phyloP scores from a whole-genome alignment of 176 grass and related monocot genomes.

The Metroxylon sagu region DNA sequence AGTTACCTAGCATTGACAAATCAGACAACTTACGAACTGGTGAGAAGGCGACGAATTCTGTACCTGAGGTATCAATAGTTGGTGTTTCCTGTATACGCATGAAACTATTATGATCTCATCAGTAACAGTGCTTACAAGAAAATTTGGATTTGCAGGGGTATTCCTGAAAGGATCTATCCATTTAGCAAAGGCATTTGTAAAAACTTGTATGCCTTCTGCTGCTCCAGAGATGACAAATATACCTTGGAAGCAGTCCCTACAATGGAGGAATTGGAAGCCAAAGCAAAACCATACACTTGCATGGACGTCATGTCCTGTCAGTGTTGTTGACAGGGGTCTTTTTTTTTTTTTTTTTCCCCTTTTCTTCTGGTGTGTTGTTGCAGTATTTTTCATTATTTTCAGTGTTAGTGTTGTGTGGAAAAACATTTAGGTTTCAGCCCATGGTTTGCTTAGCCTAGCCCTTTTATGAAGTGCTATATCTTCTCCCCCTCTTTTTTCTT shows the following conservation, averaged over 20 bases:
- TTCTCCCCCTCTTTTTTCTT: no score
- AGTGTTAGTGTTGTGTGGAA: no score
- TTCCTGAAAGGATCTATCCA: conserved; percentile 77
- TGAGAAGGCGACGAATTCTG: conserved; percentile 60
- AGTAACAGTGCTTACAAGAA: not conserved
- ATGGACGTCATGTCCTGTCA: conserved; percentile 62
- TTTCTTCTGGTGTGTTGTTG: no score
- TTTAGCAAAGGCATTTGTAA: conserved; percentile 76
- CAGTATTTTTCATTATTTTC: no score
- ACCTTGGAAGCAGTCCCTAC: conserved; percentile 64
- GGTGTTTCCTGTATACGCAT: not conserved
- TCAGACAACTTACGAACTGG: conserved; percentile 94
- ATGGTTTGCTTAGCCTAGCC: no score
- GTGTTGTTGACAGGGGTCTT: conserved; percentile 58
- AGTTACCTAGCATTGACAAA: conserved; percentile 94
- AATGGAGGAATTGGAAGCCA: conserved; percentile 60
- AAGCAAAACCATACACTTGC: conserved; percentile 63
- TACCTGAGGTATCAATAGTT: conserved; percentile 69
- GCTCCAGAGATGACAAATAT: conserved; percentile 32
- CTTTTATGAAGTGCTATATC: no score
- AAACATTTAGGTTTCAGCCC: no score
- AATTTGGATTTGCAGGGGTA: conserved; percentile 33
- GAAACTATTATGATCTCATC: not conserved
- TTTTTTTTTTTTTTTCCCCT: conserved; percentile 7
- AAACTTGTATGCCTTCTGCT: conserved; percentile 70